Conservation (phyloP, 2,329 filamentous ascomycete genomes). For the Cladophialophora exuberans region DNA sequence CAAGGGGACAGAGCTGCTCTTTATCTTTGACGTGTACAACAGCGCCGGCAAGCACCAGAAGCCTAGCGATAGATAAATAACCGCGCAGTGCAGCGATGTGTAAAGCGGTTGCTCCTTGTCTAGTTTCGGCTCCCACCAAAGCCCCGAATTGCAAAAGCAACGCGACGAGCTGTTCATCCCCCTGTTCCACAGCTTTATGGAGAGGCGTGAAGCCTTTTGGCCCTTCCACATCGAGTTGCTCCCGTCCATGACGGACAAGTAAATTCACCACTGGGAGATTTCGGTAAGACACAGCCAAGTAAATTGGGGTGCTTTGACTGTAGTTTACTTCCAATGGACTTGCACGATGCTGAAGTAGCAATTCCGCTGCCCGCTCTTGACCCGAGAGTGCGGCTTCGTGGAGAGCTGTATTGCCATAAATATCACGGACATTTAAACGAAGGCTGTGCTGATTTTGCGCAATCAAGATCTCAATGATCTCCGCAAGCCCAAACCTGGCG, state of each 20-base stretch:
- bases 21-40: slow-evolving; percentile 26
- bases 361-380: slow-evolving; percentile 24
- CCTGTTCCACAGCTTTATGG: slow-evolving; percentile 34
- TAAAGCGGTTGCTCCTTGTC: slow-evolving; percentile 26
- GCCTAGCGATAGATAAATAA: slow-evolving; percentile 20
- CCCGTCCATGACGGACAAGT: slow-evolving; percentile 26
- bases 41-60: slow-evolving; percentile 26
- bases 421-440: slow-evolving; percentile 36
- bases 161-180: slow-evolving; percentile 34
- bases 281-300: slow-evolving; percentile 29
- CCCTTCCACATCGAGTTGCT: slow-evolving; percentile 27
- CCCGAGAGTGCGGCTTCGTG: slow-evolving; percentile 30
- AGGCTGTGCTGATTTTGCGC: slow-evolving; percentile 8
- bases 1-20: slow-evolving; percentile 28
- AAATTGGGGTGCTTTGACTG: slow-evolving; percentile 28
- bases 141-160: slow-evolving; percentile 34
- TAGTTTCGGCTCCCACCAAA: slow-evolving; percentile 30
- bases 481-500: slow-evolving; percentile 28
- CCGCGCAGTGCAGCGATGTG: slow-evolving; percentile 30
- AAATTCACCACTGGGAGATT: slow-evolving; percentile 22
- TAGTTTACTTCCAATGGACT: slow-evolving; percentile 25
- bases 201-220: slow-evolving; percentile 33
- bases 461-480: slow-evolving; percentile 27
- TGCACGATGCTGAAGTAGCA: slow-evolving; percentile 29
- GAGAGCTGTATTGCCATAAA: slow-evolving; percentile 30